Evolutionary conservation across 805 yeast species (phyloP), one percentile per base, ranked within the genome.

Genomic region (Metschnikowia peoriensis): DNA sequence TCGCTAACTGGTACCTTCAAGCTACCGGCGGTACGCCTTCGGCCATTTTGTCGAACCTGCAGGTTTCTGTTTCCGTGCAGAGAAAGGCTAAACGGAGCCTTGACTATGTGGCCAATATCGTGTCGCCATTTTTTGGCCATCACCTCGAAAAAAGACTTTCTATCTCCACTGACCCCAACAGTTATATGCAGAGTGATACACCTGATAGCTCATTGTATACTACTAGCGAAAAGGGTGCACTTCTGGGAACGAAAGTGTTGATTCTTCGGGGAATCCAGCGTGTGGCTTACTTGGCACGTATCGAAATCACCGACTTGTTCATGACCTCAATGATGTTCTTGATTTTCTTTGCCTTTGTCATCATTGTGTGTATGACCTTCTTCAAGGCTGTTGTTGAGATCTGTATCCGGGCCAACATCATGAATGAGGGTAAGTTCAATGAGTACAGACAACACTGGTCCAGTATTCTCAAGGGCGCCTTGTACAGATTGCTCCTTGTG

Each of bases 1-100:
- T 90, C 56, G 86, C 94, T 58, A 82, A 86, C 67, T 93, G 99
- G 99, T 93, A 93, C 68, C 85, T 93, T 48, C 97, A 93, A 72
- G 76, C 97, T 7, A 94, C 99, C 1, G 97, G 97, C 38, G 99
- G 99, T 52, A 67, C 79, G 0, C 84, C 96, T 0, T 86, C 97
- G 4, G 88, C 88, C 41, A 82, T 90, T 38, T 70, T 93, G 41
- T 72, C 80, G 7, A 84, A 90, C 62, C 68, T 78, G 56, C 80
- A 84, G 57, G 71, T 91, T 41, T 89, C 97, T 1, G 81, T 94
- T 50, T 86, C 94, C 12, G 97, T 91, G n/a, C 96, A 89, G 65
- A 61, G 61, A 46, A 56, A 61, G 38, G 35, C 35, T 6, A 72
- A 67, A 57, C 61, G 76, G 50, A 61, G 61, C 5, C 53, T 61